A percentile compares a stretch with the other conserved stretches of the same genome.
Evolutionary conservation across 2,329 filamentous ascomycete genomes (phyloP).

Genomic region (Bipolaris sorokiniana): DNA sequence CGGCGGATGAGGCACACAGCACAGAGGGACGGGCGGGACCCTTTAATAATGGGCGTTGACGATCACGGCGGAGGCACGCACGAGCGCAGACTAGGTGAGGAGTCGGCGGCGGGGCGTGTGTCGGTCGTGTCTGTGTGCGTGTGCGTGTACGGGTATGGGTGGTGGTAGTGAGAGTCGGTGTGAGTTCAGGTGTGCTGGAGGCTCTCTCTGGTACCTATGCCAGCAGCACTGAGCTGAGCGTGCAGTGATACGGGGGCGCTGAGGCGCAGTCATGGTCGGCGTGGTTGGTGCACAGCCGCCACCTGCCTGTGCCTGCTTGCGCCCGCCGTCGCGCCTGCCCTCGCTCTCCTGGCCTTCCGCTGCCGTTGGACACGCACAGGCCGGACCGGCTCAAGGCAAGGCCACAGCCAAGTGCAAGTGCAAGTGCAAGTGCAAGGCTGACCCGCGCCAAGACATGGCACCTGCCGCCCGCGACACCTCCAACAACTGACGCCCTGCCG

Average conservation of each 20-base stretch:
- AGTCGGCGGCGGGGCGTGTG: slow-evolving; percentile 7
- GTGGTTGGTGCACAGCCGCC: slow-evolving; percentile 11
- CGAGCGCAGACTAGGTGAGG: slow-evolving; percentile 13
- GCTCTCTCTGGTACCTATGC: too few species aligned
- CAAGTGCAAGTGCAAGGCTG: slow-evolving; percentile 6
- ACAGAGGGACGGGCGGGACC: slow-evolving; percentile 8
- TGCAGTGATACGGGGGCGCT: too few species aligned
- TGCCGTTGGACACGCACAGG: slow-evolving; percentile 3
- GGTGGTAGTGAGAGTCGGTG: neutral
- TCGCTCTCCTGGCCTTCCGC: slow-evolving; percentile 3
- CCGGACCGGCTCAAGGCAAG: too few species aligned
- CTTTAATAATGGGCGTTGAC: slow-evolving; percentile 28
- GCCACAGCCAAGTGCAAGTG: neutral
- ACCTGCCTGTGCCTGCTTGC: neutral
- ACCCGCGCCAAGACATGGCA: slow-evolving; percentile 15
- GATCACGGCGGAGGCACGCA: slow-evolving; percentile 22
- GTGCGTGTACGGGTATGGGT: neutral
- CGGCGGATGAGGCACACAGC: neutral
- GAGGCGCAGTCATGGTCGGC: too few species aligned
- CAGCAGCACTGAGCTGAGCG: too few species aligned
- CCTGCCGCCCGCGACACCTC: slow-evolving; percentile 10
- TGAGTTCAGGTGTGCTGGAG: slow-evolving; percentile 11
- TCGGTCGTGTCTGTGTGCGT: neutral
- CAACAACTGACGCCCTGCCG: neutral
- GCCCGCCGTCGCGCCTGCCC: neutral